Evolutionary conservation across 2,329 filamentous ascomycete genomes (phyloP), one percentile per base, ranked within the genome.

Genomic region (Aspergillus floridensis): DNA sequence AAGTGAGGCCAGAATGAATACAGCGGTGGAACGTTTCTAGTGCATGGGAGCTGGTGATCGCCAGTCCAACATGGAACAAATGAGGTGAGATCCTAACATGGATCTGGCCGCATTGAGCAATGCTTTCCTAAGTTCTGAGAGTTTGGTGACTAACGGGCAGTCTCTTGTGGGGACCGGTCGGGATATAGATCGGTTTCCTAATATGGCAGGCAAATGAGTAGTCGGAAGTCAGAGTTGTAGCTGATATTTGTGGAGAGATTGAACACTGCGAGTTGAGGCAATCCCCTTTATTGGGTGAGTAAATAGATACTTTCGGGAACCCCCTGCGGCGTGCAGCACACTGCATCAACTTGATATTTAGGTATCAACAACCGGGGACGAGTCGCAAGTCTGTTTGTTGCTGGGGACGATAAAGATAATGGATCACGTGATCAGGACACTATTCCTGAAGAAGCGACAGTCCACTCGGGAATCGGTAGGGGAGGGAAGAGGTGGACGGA

Each of bases 371-470:
- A 29, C 26, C 10, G 41, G 31, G 12, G 44, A 2, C 5, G n/a
- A 10, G 47, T 11, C 32, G 21, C 41, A 32, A 48, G 14, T 19
- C 38, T 35, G 32, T 19, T 52, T 35, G 32, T 50, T 14, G 47
- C 46, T n/a, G 12, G 26, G n/a, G 50, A 55, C 32, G 51, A 55
- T 46, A 55, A 31, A 47, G 48, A 31, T 46, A 35, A 49, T 24
- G 11, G 3, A 19, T 14, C 67, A 69, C 67, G 65, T 69, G 67
- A 58, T 5, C 0, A 2, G 24, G 4, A 5, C 32, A 32, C 67
- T 69, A 69, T 53, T 6, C 67, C 62, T 26, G 48, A 69, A 63
- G n/a, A 24, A 64, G 57, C 26, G 48, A 54, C 47, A 50, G 47
- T 41, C 59, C 58, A 55, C 60, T 65, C 65, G 62, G 60, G 59